These are phyloP conservation scores for Pelargonium myrrhifolium DNA, from an alignment of 441 rosid species.

Conservation along the genomic window DNA sequence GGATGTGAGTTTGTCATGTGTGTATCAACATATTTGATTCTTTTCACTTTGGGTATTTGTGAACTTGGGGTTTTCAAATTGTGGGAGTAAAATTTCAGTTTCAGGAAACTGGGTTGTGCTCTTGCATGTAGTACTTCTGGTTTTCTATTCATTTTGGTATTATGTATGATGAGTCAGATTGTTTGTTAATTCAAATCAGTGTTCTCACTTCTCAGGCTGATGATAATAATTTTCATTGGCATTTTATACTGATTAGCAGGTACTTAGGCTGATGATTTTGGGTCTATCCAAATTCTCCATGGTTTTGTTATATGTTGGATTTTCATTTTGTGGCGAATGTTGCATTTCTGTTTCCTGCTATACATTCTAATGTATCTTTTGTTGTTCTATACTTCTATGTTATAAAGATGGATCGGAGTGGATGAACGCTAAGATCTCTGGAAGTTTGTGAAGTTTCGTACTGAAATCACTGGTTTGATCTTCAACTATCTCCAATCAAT, in stretches of 20 bases:
- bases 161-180: background rate
- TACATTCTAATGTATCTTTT: background rate
- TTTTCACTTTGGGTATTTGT: slow-evolving; percentile 7
- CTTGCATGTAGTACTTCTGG: background rate
- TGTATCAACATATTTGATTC: slow-evolving; percentile 16
- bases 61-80: background rate
- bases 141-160: background rate
- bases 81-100: background rate
- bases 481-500: background rate
- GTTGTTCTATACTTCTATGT: background rate
- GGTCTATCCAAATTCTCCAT: background rate
- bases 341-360: background rate
- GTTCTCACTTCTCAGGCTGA: background rate
- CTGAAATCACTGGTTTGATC: background rate
- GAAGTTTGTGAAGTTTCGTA: background rate
- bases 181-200: background rate
- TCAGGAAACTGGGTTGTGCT: background rate
- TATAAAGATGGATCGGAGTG: background rate
- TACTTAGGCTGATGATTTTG: background rate
- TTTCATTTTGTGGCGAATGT: background rate
- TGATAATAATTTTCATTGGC: too few relatives aligned
- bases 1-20: background rate
- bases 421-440: slow-evolving; percentile 10
- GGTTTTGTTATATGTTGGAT: background rate
- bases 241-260: background rate